Conservation (phyloP, 2,329 filamentous ascomycete genomes). For the Gaeumannomyces sp. region DNA sequence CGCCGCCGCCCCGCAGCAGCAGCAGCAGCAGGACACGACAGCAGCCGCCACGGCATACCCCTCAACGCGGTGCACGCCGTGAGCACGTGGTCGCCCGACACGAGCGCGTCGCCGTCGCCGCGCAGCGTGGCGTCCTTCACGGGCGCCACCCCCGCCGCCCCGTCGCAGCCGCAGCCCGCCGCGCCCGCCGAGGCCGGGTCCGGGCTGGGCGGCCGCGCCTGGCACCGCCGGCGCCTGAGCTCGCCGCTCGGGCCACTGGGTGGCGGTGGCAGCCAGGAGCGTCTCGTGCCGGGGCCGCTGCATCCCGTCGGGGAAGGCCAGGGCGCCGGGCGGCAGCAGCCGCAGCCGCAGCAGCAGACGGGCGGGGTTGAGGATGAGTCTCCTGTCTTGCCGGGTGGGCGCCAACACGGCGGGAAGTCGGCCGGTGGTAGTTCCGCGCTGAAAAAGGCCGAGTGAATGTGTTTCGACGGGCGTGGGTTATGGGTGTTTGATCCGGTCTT, state of each 20-base stretch:
- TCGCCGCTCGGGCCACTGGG: conserved; percentile 1
- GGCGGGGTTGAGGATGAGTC: neutral
- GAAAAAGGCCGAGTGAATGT: neutral
- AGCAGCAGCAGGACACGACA: neutral
- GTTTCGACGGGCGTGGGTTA: neutral
- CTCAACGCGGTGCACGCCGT: neutral
- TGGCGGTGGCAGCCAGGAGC: neutral
- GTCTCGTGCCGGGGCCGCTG: conserved; percentile 1
- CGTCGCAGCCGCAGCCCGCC: neutral
- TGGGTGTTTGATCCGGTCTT: neutral
- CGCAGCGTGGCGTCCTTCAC: conserved; percentile 5
- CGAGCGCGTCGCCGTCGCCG: neutral
- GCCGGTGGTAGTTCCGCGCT: neutral
- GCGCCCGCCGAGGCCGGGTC: neutral
- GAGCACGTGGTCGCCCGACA: conserved; percentile 1
- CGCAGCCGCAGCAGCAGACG: neutral
- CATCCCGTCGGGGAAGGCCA: neutral
- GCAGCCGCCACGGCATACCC: neutral
- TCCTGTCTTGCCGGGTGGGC: neutral
- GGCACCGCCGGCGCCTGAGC: conserved; percentile 5
- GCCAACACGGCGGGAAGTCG: neutral
- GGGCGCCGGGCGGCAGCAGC: neutral
- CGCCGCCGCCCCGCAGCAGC: too few relatives aligned
- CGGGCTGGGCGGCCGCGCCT: conserved; percentile 2
- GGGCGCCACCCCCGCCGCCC: neutral